phyloP scores from a whole-genome alignment of 257 asterid genomes.

The Agastache rugosa region DNA sequence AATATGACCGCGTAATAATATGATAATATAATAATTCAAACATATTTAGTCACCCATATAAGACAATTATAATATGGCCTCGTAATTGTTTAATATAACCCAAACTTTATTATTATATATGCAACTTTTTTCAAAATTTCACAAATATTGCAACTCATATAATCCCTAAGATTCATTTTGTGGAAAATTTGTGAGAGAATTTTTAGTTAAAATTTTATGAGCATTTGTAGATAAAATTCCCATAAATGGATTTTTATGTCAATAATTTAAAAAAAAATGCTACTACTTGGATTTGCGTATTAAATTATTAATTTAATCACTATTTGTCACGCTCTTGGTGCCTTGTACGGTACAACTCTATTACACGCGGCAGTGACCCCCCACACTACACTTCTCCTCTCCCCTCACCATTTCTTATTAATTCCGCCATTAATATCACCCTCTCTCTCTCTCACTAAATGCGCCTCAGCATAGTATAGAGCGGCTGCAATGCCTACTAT shows the following conservation, averaged over 20 bases:
- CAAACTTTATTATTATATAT: too few relatives aligned
- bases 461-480: slow-evolving; percentile 21
- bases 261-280: background rate
- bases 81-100: too few relatives aligned
- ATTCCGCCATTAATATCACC: slow-evolving; percentile 35
- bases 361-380: slow-evolving; percentile 1
- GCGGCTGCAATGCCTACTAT: slow-evolving; percentile 24
- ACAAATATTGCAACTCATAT: too few relatives aligned
- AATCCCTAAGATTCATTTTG: too few relatives aligned
- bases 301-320: background rate
- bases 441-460: slow-evolving; percentile 25
- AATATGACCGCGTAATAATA: too few relatives aligned
- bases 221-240: background rate
- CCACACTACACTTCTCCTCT: background rate
- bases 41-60: too few relatives aligned
- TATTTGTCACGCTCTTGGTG: slow-evolving; percentile 15
- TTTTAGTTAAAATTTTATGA: background rate
- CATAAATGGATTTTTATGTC: background rate
- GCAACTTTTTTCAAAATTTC: too few relatives aligned
- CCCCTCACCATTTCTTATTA: slow-evolving; percentile 5
- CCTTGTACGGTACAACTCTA: slow-evolving; percentile 25
- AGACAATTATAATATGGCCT: too few relatives aligned
- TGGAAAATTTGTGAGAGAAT: too few relatives aligned
- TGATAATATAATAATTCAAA: too few relatives aligned
- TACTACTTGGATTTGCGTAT: background rate